Conservation (phyloP, 2,329 filamentous ascomycete genomes). For the Exophiala dermatitidis region DNA sequence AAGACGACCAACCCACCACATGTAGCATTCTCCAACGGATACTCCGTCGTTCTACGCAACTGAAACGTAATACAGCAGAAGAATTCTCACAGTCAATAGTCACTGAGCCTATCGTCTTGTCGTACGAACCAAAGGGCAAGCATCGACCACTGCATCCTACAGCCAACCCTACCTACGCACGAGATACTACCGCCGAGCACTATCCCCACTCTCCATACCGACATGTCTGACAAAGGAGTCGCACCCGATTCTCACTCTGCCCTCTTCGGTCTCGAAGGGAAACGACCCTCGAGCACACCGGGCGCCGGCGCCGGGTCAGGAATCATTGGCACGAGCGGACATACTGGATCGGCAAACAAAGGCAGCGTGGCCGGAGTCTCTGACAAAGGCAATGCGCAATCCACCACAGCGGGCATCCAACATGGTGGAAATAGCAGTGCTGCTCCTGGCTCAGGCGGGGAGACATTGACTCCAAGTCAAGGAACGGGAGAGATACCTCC, state of each 20-base stretch:
- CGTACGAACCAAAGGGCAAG: no score
- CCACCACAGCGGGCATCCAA: slow-evolving; percentile 12
- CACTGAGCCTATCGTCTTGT: no score
- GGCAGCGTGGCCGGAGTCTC: not conserved
- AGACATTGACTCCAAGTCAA: slow-evolving; percentile 16
- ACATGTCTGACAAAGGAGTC: not conserved
- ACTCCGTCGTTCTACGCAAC: not conserved
- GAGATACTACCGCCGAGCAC: no score
- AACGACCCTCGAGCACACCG: slow-evolving; percentile 17
- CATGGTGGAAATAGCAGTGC: slow-evolving; percentile 8
- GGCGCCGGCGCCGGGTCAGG: slow-evolving; percentile 20
- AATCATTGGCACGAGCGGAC: slow-evolving; percentile 22
- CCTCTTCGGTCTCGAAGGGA: slow-evolving; percentile 22
- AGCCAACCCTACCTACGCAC: no score
- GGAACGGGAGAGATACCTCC: slow-evolving; percentile 13
- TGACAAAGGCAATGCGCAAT: not conserved
- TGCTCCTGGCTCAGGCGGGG: slow-evolving; percentile 17
- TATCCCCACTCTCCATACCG: not conserved
- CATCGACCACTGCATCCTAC: no score
- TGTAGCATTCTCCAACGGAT: not conserved
- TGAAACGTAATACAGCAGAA: no score
- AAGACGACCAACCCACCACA: not conserved
- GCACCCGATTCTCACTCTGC: slow-evolving; percentile 19
- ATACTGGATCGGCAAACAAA: slow-evolving; percentile 15
- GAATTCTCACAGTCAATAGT: no score